phyloP scores from a whole-genome alignment of 2,329 filamentous ascomycete species.

The Ophiostoma himal-ulmi region DNA sequence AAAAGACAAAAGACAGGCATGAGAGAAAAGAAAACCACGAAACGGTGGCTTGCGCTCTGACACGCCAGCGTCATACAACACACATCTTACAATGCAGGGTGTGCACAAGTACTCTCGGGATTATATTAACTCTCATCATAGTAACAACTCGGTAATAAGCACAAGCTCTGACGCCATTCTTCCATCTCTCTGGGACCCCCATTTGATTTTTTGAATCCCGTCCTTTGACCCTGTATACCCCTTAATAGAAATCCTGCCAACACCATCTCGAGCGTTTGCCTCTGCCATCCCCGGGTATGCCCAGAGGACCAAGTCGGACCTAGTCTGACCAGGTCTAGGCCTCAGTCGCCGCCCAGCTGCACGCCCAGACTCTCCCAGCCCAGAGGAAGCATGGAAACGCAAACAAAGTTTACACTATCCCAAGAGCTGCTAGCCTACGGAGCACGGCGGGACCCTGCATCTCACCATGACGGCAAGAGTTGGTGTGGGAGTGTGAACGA shows the following conservation, averaged over 20 bases:
- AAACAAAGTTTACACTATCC: slow-evolving; percentile 4
- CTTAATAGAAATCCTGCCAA: background rate
- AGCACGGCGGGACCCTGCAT: background rate
- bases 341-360: background rate
- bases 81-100: background rate
- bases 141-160: background rate
- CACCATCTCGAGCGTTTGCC: background rate
- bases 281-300: slow-evolving; percentile 3
- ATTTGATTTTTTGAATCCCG: background rate
- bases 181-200: background rate
- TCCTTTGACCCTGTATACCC: background rate
- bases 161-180: background rate
- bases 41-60: background rate
- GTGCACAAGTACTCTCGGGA: background rate
- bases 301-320: background rate
- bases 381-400: background rate
- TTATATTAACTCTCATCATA: background rate
- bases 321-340: background rate
- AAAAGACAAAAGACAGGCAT: background rate
- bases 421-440: background rate
- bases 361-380: background rate
- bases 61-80: background rate
- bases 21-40: background rate
- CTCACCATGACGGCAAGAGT: background rate
- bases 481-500: background rate